phyloP scores from a whole-genome alignment of 73 alveolate species.

The Blepharisma stoltei region DNA sequence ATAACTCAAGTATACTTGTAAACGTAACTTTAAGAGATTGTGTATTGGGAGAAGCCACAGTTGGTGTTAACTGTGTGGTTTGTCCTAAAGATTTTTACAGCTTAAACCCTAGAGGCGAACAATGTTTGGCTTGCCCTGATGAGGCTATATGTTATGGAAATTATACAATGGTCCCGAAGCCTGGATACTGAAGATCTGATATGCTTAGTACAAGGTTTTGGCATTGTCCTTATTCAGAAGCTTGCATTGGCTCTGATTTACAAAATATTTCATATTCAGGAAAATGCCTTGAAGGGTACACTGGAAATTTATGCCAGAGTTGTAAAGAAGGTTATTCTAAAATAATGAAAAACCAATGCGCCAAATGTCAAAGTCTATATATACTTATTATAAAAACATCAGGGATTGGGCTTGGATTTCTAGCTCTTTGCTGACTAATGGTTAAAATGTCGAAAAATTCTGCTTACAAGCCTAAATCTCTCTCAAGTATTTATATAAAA shows the following conservation, averaged over 20 bases:
- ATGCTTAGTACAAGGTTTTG: not conserved
- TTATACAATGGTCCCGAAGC: not conserved
- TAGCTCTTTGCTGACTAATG: too few species aligned
- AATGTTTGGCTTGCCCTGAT: not conserved
- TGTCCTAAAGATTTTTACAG: not conserved
- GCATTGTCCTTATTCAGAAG: not conserved
- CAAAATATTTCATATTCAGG: not conserved
- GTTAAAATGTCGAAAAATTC: too few species aligned
- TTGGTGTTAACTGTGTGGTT: not conserved
- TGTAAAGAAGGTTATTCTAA: conserved; percentile 1
- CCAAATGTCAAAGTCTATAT: not conserved
- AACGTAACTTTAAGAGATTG: not conserved
- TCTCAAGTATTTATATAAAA: not conserved
- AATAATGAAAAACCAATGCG: not conserved
- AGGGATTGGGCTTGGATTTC: too few species aligned
- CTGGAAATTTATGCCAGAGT: not conserved
- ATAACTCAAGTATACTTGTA: not conserved
- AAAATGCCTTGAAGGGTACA: not conserved
- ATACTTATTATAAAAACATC: too few species aligned
- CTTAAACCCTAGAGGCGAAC: not conserved
- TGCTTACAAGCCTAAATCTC: too few species aligned
- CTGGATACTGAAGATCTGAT: conserved; percentile 26
- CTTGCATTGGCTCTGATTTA: not conserved
- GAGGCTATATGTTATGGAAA: conserved; percentile 10
- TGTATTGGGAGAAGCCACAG: not conserved